A percentile compares a stretch with the other conserved stretches of the same genome.
Evolutionary conservation across 106 monocot species (phyloP).

Genomic region (Xerophyta viscosa): DNA sequence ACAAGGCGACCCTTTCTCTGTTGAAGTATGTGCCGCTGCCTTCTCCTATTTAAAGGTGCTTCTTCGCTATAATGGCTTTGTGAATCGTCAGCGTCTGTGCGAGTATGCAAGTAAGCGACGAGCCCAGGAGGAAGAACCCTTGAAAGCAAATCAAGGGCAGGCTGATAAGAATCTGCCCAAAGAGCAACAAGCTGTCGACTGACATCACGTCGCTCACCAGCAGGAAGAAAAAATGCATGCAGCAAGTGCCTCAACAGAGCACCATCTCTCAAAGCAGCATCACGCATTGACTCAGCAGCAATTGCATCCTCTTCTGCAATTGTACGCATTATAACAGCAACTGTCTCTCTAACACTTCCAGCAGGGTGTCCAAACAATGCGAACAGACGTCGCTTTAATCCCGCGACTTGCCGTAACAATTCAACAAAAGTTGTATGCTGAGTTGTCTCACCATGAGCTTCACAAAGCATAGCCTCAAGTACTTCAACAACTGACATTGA

Average conservation of each 20-base stretch:
- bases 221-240: constrained; percentile 84
- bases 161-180: constrained; percentile 99
- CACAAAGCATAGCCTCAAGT: constrained; percentile 96
- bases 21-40: constrained; percentile 67
- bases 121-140: constrained; percentile 98
- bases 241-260: constrained; percentile 90
- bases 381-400: constrained; percentile 75
- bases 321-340: constrained; percentile 93
- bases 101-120: constrained; percentile 96
- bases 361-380: constrained; percentile 95
- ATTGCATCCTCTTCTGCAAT: constrained; percentile 99
- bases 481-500: constrained; percentile 95
- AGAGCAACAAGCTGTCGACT: constrained; percentile 98
- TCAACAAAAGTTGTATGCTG: constrained; percentile 98
- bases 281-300: constrained; percentile 99
- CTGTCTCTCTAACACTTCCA: constrained; percentile 89
- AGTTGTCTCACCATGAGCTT: constrained; percentile 95
- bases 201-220: constrained; percentile 87
- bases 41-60: constrained; percentile 47
- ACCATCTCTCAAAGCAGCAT: constrained; percentile 97
- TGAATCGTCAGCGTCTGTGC: constrained; percentile 55
- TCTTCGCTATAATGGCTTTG: constrained; percentile 54
- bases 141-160: constrained; percentile 86
- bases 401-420: constrained; percentile 90
- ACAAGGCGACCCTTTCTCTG: constrained; percentile 51